These are phyloP conservation scores for Plantago rigida DNA, from an alignment of 305 asterid genomes.

Conservation along the genomic window DNA sequence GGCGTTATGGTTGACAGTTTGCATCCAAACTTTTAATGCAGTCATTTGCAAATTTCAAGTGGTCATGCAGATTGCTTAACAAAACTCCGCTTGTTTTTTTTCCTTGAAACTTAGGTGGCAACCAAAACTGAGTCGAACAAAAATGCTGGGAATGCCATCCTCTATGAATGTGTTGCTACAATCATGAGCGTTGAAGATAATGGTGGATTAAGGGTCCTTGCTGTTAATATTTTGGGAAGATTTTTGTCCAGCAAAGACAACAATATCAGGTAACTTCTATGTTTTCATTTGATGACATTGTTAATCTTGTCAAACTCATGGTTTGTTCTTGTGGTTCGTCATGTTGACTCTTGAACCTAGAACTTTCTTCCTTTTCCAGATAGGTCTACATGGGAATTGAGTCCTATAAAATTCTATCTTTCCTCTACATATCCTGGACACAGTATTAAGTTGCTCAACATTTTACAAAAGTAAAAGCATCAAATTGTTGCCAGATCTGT, in stretches of 20 bases:
- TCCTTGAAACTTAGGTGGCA: constrained; percentile 63
- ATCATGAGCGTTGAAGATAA: constrained; percentile 88
- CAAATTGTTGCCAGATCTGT: no score
- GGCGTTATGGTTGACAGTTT: background rate
- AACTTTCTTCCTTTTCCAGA: no score
- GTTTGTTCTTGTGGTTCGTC: constrained; percentile 6
- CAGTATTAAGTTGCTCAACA: no score
- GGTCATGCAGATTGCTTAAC: constrained; percentile 10
- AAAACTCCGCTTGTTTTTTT: constrained; percentile 22
- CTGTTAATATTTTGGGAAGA: constrained; percentile 93
- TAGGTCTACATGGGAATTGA: no score
- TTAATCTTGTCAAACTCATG: constrained; percentile 8
- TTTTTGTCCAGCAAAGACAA: constrained; percentile 95
- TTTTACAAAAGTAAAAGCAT: no score
- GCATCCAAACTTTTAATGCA: constrained; percentile 10
- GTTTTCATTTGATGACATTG: constrained; percentile 20
- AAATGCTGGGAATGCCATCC: constrained; percentile 94
- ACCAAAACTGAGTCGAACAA: constrained; percentile 92
- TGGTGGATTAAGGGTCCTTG: constrained; percentile 91
- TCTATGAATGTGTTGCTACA: constrained; percentile 85
- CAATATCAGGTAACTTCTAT: constrained; percentile 66
- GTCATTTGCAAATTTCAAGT: constrained; percentile 6
- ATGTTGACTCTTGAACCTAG: background rate
- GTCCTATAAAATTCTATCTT: no score
- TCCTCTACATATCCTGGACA: no score